Evolutionary conservation across 768 basidiomycete species (phyloP), one percentile per base, ranked within the genome.

Genomic region (Termitomyces sp.): DNA sequence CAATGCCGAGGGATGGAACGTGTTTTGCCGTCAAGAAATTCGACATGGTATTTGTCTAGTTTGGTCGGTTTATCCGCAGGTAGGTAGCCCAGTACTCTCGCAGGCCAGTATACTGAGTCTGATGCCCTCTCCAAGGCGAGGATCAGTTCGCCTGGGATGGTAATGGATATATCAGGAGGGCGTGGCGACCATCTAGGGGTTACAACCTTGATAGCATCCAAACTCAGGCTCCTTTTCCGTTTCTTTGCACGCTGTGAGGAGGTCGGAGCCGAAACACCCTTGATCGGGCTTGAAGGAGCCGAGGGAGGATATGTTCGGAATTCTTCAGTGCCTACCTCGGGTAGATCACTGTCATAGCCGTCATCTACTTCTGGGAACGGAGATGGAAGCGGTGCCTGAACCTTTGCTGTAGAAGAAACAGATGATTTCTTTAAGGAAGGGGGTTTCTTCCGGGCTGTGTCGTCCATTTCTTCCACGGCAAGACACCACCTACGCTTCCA

Each of bases 81-180:
- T 24, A 81, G 57, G 63, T 85, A 89, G 0, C 65, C 73, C 11
- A 85, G 64, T 42, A 92, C 71, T 66, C 74, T 74, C 1, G 86
- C 90, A 2, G 90, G 88, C 90, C 90, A 93, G 64, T 85, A 86
- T 16, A 68, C 63, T 5, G 65, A 61, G 6, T 68, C 67, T n/a
- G 63, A 65, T 22, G 63, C 66, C 55, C 70, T 70, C 3, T 78
- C 80, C 24, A 74, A 68, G 6, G 86, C 85, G 13, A 91, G 74
- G 2, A 91, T 72, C 0, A 85, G 69, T 67, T 91, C 89, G 3
- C 88, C 90, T 3, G 88, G 88, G 39, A 90, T 81, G 16, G 78
- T 70, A 24, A 88, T 74, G 0, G 74, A 68, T 4, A 72, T 71
- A 61, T 89, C 85, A 2, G 75, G 70, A 16, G 71, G 75, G 5